These are phyloP conservation scores for Nymphaea thermarum DNA, from an alignment of 164 flowering plant genomes.

Conservation along the genomic window DNA sequence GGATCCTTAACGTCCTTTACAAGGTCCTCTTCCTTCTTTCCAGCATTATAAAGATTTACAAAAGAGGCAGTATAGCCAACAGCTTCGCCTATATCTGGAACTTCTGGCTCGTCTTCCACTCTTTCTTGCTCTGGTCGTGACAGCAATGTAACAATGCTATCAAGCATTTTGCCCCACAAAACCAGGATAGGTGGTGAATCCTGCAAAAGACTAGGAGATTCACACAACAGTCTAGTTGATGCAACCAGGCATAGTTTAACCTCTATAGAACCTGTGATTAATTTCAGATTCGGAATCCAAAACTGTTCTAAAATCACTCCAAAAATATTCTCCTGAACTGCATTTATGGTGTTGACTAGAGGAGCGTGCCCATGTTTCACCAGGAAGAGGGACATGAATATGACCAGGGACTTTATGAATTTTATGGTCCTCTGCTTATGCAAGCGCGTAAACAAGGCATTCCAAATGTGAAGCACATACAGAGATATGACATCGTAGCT, in stretches of 20 bases:
- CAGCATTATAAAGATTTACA: slow-evolving; percentile 76
- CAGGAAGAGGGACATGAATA: slow-evolving; percentile 86
- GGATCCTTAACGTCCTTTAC: slow-evolving; percentile 64
- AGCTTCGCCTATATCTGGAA: slow-evolving; percentile 76
- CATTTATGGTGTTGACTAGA: slow-evolving; percentile 59
- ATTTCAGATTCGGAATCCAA: slow-evolving; percentile 85
- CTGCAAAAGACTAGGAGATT: slow-evolving; percentile 53
- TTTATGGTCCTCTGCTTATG: slow-evolving; percentile 35
- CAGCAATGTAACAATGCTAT: slow-evolving; percentile 72
- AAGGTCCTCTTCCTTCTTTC: slow-evolving; percentile 88
- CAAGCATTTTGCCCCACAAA: slow-evolving; percentile 79
- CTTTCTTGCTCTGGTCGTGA: slow-evolving; percentile 80
- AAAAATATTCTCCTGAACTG: slow-evolving; percentile 54
- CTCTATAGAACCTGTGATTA: slow-evolving; percentile 64
- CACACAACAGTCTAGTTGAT: slow-evolving; percentile 73
- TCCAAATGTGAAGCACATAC: slow-evolving; percentile 58
- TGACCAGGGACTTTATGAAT: slow-evolving; percentile 59
- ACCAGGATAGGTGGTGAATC: slow-evolving; percentile 24
- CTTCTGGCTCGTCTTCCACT: slow-evolving; percentile 70
- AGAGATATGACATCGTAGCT: slow-evolving; percentile 54
- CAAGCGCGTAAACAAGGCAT: slow-evolving; percentile 43
- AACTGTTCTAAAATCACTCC: slow-evolving; percentile 49
- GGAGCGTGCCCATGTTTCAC: slow-evolving; percentile 60
- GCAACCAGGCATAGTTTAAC: slow-evolving; percentile 75
- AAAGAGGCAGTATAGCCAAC: slow-evolving; percentile 66